Conservation (phyloP, 208 protist genomes). For the Leishmania major region DNA sequence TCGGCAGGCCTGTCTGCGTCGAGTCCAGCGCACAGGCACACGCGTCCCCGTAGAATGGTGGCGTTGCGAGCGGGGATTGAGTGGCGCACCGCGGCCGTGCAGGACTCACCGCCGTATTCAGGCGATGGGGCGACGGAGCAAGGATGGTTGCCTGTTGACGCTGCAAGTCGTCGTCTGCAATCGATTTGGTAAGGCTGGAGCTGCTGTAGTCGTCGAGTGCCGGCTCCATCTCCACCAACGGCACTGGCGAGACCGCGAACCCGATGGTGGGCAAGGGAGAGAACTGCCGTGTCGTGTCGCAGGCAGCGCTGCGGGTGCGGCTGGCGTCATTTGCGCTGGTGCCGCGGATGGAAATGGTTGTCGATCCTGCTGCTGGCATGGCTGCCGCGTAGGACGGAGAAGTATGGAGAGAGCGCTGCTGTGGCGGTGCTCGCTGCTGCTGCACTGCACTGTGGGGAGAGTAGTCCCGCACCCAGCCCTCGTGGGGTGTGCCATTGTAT, state of each 20-base stretch:
- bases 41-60: not conserved
- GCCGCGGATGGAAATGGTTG: not conserved
- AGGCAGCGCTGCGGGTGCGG: slow-evolving; percentile 1
- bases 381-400: not conserved
- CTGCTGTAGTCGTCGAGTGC: not conserved
- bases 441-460: not conserved
- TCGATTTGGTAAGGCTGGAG: not conserved
- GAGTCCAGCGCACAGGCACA: not conserved
- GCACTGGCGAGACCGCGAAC: not conserved
- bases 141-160: not conserved
- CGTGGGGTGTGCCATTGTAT: not conserved
- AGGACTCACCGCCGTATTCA: not conserved
- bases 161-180: not conserved
- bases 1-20: not conserved
- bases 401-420: not conserved
- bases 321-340: not conserved
- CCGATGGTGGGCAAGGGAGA: not conserved
- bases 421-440: not conserved
- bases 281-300: not conserved
- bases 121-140: not conserved
- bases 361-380: not conserved
- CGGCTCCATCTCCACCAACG: not conserved
- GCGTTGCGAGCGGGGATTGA: not conserved
- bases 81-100: not conserved
- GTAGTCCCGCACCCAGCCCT: not conserved